Evolutionary conservation across 129 eudicot species (phyloP).

Genomic region (Chrysanthemum lavandulifolium): DNA sequence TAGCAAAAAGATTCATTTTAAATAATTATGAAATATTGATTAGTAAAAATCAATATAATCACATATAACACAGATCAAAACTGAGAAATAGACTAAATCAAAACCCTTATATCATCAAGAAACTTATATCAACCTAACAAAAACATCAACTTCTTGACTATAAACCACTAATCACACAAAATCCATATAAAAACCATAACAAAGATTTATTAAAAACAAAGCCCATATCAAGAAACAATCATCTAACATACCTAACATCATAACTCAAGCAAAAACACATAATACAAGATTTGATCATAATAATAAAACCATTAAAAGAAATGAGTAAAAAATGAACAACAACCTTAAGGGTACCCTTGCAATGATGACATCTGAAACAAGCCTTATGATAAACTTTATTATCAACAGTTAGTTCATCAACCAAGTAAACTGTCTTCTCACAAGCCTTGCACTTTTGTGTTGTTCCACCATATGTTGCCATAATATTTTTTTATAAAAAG

Average conservation of each 20-base stretch:
- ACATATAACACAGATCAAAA: conserved; percentile 26
- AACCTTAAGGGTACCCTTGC: conserved; percentile 98
- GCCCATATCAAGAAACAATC: conserved; percentile 8
- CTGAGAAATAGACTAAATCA: background rate
- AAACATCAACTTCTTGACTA: conserved; percentile 4
- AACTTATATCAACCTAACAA: background rate
- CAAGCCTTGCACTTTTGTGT: conserved; percentile 96
- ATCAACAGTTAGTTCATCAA: conserved; percentile 91
- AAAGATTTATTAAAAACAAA: background rate
- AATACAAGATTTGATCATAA: conserved; percentile 17
- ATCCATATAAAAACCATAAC: conserved; percentile 17
- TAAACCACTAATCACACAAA: conserved; percentile 12
- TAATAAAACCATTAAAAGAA: background rate
- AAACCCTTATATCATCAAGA: background rate
- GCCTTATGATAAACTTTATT: conserved; percentile 76
- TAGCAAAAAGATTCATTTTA: background rate
- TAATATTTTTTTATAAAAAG: conserved; percentile 17
- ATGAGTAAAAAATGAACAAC: background rate
- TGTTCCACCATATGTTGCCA: conserved; percentile 78
- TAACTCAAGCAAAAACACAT: conserved; percentile 9
- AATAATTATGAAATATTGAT: background rate
- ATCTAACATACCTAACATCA: background rate
- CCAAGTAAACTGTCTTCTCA: conserved; percentile 92
- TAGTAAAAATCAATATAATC: conserved; percentile 6
- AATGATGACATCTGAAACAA: conserved; percentile 97